Evolutionary conservation across 257 asterid genomes (phyloP).

Genomic region (Hygrophila difformis): DNA sequence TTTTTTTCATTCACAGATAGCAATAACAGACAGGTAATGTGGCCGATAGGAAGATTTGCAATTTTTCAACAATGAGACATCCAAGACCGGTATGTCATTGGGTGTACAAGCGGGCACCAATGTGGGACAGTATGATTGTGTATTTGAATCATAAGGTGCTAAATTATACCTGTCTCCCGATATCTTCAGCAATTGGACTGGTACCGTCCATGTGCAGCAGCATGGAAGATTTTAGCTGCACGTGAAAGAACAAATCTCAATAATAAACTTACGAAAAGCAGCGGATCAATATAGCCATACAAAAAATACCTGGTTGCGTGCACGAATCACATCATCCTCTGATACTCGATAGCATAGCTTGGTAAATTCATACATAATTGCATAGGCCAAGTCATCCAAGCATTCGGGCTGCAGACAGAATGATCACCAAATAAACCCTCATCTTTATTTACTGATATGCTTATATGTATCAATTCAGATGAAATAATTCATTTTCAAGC

Average conservation of each 20-base stretch:
- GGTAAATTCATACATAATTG: conserved; percentile 64
- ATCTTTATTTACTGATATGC: no score
- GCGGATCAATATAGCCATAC: no score
- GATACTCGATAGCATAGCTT: conserved; percentile 60
- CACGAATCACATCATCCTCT: conserved; percentile 71
- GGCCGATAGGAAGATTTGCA: no score
- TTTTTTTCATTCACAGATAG: no score
- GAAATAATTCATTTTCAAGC: no score
- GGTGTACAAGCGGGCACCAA: no score
- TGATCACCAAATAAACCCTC: not conserved
- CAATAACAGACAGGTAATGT: no score
- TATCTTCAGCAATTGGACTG: conserved; percentile 89
- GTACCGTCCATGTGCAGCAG: conserved; percentile 94
- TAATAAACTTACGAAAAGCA: no score
- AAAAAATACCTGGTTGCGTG: conserved; percentile 67
- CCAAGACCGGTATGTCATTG: no score
- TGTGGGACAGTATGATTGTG: no score
- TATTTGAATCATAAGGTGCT: not conserved
- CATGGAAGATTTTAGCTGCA: conserved; percentile 86
- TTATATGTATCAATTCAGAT: no score
- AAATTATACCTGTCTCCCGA: conserved; percentile 89
- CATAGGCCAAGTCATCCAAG: conserved; percentile 71
- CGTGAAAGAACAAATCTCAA: conserved; percentile 8
- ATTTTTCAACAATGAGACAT: no score
- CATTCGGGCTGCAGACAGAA: conserved; percentile 55